Conservation (phyloP, 1,284 basidiomycete species). For the Marasmius oreades region DNA sequence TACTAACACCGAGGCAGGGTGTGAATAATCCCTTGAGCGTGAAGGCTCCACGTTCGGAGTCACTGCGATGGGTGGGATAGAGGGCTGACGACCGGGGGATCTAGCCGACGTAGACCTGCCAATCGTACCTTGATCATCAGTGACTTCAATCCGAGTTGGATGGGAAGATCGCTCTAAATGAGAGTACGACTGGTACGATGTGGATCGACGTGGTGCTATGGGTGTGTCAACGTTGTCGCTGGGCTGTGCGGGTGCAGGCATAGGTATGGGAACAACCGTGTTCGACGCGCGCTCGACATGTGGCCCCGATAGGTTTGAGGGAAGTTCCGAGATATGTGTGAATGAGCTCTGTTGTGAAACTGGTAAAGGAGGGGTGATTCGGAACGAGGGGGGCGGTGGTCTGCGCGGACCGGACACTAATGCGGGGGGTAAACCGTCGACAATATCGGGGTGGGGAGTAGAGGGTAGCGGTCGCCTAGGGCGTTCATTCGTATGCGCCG, state of each 20-base stretch:
- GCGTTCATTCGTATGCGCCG: neutral
- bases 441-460: neutral
- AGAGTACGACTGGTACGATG: neutral
- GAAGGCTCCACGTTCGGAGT: neutral
- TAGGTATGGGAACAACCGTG: neutral
- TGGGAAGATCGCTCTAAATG: slow-evolving; percentile 7
- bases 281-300: neutral
- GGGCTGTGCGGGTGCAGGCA: neutral
- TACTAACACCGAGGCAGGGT: slow-evolving; percentile 8
- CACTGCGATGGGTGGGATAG: neutral
- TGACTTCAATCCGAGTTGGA: slow-evolving; percentile 14
- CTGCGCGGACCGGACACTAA: neutral
- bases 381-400: neutral
- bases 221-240: neutral
- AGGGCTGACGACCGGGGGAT: slow-evolving; percentile 3
- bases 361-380: neutral
- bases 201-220: neutral
- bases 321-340: neutral
- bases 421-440: neutral
- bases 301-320: neutral
- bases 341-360: neutral
- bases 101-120: neutral
- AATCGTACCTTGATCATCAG: slow-evolving; percentile 5
- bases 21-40: neutral
- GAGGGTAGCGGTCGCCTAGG: neutral